Evolutionary conservation across 495 filamentous ascomycete species (phyloP).

Genomic region (Lichenothelia convexa): DNA sequence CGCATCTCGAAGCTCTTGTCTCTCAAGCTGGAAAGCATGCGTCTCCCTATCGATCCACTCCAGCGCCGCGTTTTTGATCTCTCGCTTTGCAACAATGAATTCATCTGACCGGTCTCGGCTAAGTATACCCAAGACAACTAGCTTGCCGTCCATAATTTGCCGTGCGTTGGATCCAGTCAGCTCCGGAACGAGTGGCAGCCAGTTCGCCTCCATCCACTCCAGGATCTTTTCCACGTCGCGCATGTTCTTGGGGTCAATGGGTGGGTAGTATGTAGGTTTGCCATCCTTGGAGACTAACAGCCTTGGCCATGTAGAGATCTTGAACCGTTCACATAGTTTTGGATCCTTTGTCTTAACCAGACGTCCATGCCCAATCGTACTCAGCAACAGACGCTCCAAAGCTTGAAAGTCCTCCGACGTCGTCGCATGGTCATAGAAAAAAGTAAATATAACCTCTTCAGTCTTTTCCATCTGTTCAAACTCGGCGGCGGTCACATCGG

Average conservation of each 20-base stretch:
- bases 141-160: slow-evolving; percentile 86
- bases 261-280: slow-evolving; percentile 70
- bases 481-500: slow-evolving; percentile 53
- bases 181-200: slow-evolving; percentile 95
- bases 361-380: slow-evolving; percentile 75
- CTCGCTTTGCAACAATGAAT: slow-evolving; percentile 58
- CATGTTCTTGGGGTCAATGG: slow-evolving; percentile 73
- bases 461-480: slow-evolving; percentile 80
- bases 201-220: slow-evolving; percentile 85
- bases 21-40: slow-evolving; percentile 71
- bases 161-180: slow-evolving; percentile 76
- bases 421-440: slow-evolving; percentile 92
- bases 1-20: slow-evolving; percentile 77
- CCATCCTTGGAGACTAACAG: slow-evolving; percentile 79
- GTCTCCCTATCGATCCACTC: slow-evolving; percentile 98
- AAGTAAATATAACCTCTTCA: slow-evolving; percentile 88
- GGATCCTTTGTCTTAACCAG: slow-evolving; percentile 74
- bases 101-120: slow-evolving; percentile 62
- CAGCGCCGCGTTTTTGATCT: slow-evolving; percentile 85
- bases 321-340: slow-evolving; percentile 57
- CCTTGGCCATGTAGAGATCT: slow-evolving; percentile 88
- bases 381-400: slow-evolving; percentile 67
- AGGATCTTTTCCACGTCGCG: slow-evolving; percentile 65
- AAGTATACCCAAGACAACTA: slow-evolving; percentile 80
- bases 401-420: slow-evolving; percentile 80